phyloP scores from a whole-genome alignment of 192 early-diverging fungal genomes.

The Jimgerdemannia lactiflua region DNA sequence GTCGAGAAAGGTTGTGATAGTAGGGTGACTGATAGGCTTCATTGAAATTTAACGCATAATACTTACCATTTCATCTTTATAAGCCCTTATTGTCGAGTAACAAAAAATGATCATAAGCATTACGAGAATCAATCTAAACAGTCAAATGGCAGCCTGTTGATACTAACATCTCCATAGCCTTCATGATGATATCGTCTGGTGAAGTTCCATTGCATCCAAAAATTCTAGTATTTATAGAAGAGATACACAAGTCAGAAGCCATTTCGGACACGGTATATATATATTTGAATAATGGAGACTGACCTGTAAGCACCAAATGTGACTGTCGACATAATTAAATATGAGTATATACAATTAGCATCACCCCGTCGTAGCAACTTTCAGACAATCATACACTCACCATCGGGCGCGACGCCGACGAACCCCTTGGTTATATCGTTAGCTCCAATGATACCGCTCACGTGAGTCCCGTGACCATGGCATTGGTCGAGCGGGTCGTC shows the following conservation, averaged over 20 bases:
- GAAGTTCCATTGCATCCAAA: constrained; percentile 52
- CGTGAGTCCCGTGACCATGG: constrained; percentile 57
- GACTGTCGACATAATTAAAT: constrained; percentile 12
- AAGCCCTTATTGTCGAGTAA: constrained; percentile 2
- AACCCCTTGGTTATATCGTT: constrained; percentile 49
- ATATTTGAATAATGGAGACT: background rate
- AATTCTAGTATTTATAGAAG: constrained; percentile 20
- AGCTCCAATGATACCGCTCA: constrained; percentile 73
- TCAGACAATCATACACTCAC: constrained; percentile 16
- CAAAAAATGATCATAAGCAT: background rate
- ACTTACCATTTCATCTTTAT: constrained; percentile 32
- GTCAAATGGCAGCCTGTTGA: constrained; percentile 14
- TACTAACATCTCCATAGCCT: constrained; percentile 49
- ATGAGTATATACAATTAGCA: background rate
- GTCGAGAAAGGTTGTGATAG: constrained; percentile 12
- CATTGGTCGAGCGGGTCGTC: constrained; percentile 46
- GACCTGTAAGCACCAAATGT: constrained; percentile 58
- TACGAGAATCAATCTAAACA: background rate
- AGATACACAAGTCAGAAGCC: background rate
- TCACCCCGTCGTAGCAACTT: too few species aligned
- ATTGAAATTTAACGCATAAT: constrained; percentile 7
- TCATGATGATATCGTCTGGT: constrained; percentile 53
- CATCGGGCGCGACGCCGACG: constrained; percentile 80
- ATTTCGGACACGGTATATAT: background rate
- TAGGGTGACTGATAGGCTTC: constrained; percentile 22